These are phyloP conservation scores for Schizothecium vesticola DNA, from an alignment of 495 filamentous ascomycete species.

Conservation along the genomic window DNA sequence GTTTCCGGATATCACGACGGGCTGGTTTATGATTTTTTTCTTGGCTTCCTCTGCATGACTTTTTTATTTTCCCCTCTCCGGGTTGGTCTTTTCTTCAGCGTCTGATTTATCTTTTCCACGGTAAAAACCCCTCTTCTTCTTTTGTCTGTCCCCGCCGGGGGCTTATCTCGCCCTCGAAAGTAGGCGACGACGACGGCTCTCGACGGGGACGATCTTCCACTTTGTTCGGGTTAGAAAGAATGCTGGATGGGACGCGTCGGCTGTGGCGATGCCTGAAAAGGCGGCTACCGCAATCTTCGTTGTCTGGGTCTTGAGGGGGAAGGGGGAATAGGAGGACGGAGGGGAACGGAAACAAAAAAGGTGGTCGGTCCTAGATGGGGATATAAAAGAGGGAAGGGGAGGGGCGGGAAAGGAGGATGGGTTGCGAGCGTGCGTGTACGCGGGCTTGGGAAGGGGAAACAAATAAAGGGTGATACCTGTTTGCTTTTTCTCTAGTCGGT, in stretches of 20 bases:
- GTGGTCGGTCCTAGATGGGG: slow-evolving; percentile 3
- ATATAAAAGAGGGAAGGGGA: neutral
- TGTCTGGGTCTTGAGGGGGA: neutral
- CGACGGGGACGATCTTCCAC: neutral
- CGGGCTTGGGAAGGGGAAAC: neutral
- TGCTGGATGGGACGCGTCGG: neutral
- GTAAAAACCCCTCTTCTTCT: slow-evolving; percentile 5
- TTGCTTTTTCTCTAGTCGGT: neutral
- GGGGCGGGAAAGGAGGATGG: neutral
- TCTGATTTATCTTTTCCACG: neutral
- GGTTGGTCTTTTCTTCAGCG: neutral
- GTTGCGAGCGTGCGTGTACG: neutral
- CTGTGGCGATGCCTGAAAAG: neutral
- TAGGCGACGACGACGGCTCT: neutral
- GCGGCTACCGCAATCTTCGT: neutral
- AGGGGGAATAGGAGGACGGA: neutral
- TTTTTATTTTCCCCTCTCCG: neutral
- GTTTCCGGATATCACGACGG: slow-evolving; percentile 11
- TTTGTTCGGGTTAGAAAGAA: neutral
- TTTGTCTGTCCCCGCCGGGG: neutral
- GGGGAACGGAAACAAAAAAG: neutral
- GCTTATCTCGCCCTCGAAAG: neutral
- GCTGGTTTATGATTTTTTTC: slow-evolving; percentile 2
- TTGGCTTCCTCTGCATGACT: neutral
- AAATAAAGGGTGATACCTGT: slow-evolving; percentile 8